Evolutionary conservation across 106 monocot genomes (phyloP).

Genomic region (Acorus calamus): DNA sequence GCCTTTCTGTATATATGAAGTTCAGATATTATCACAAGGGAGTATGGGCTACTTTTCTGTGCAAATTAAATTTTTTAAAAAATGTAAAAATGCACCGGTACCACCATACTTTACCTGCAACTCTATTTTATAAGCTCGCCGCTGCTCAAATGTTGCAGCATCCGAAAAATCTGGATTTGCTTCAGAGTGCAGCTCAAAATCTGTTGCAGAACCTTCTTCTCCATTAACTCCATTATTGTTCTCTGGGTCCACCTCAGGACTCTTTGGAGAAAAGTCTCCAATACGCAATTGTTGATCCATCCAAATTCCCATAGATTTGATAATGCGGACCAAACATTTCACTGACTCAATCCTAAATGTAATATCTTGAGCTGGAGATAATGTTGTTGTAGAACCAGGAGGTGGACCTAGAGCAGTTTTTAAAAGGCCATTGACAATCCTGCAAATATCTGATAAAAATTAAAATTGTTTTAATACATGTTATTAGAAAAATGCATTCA

Average conservation of each 20-base stretch:
- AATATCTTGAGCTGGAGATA: conserved; percentile 70
- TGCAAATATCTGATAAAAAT: conserved; percentile 80
- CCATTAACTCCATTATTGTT: conserved; percentile 31
- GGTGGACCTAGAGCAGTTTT: conserved; percentile 92
- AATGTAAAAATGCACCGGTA: background rate
- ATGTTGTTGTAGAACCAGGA: conserved; percentile 67
- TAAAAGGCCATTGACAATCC: conserved; percentile 89
- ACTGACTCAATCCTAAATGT: conserved; percentile 79
- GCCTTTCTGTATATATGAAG: conserved; percentile 78
- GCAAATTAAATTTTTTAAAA: background rate
- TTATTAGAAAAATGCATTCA: conserved; percentile 1
- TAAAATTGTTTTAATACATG: conserved; percentile 64
- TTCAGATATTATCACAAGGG: conserved; percentile 9
- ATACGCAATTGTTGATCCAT: conserved; percentile 82
- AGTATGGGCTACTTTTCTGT: background rate
- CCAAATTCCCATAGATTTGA: conserved; percentile 87
- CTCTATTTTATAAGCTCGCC: conserved; percentile 75
- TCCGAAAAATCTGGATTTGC: conserved; percentile 55
- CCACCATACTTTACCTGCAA: conserved; percentile 45
- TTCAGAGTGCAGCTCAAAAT: conserved; percentile 70
- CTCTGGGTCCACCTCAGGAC: conserved; percentile 48
- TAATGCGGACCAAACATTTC: conserved; percentile 69
- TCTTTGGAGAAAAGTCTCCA: conserved; percentile 50
- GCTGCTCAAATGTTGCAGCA: conserved; percentile 77
- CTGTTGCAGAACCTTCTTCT: conserved; percentile 55